Conservation (phyloP, 108 stramenopile genomes). For the Nitzschia sp. region DNA sequence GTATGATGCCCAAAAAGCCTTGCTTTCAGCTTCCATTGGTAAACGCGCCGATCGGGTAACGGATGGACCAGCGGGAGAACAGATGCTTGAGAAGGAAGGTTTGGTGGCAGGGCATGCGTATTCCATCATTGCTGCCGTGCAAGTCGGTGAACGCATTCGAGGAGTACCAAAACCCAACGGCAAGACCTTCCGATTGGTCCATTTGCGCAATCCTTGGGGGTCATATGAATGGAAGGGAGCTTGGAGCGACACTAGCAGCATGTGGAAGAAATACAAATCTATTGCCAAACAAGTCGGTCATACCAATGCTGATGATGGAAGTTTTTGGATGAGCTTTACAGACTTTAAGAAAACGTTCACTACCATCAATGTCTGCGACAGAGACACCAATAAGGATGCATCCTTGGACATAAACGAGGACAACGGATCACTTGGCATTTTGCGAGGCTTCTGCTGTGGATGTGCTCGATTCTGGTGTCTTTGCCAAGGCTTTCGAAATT, state of each 20-base stretch:
- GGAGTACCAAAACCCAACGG: conserved; percentile 55
- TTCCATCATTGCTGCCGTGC: conserved; percentile 70
- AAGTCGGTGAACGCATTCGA: conserved; percentile 27
- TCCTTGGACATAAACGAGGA: conserved; percentile 45
- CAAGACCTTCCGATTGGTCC: conserved; percentile 59
- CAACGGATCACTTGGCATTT: conserved; percentile 37
- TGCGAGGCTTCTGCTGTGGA: conserved; percentile 36
- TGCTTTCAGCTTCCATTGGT: conserved; percentile 55
- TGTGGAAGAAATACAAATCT: conserved; percentile 52
- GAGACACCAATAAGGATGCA: conserved; percentile 37
- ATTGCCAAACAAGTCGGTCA: conserved; percentile 31
- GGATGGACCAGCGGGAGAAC: conserved; percentile 76
- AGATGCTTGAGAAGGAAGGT: conserved; percentile 45
- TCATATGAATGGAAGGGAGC: conserved; percentile 80
- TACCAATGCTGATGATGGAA: conserved; percentile 50
- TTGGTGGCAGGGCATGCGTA: conserved; percentile 92
- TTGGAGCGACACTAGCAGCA: conserved; percentile 47
- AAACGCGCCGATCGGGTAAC: conserved; percentile 43
- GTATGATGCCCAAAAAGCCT: conserved; percentile 34
- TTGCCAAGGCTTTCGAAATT: conserved; percentile 41
- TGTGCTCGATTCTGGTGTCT: conserved; percentile 44
- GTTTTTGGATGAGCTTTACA: conserved; percentile 69
- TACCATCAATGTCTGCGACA: conserved; percentile 60
- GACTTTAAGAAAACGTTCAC: conserved; percentile 60
- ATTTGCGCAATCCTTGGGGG: conserved; percentile 79